Evolutionary conservation across 257 asterid genomes (phyloP), one percentile per base, ranked within the genome.

Genomic region (Gentiana straminea): DNA sequence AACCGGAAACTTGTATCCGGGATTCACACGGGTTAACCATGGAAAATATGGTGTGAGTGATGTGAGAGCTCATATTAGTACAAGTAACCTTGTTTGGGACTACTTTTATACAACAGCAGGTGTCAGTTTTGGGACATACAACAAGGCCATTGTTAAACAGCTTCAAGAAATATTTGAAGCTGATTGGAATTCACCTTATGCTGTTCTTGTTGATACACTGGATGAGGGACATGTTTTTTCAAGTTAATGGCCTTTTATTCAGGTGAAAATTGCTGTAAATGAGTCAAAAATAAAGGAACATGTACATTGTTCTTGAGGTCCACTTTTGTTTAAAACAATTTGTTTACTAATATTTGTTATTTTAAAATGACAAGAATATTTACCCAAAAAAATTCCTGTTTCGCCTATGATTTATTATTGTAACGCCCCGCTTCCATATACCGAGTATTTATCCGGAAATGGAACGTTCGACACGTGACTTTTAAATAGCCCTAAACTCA

Each of bases 21-120:
- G 77, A 44, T 88, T 53, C 59, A 82, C 97, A 1, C 77, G 96
- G 53, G 94, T 82, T 55, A 84, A 88, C 77, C 95, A 84, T 54
- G 94, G 91, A 48, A 88, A 88, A 71, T 88, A 88, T 52, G 91
- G 86, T 13, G 96, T 82, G 38, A 88, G 91, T 55, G 81, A 84
- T 54, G 73, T 72, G 45, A 75, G 91, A 55, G 95, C 91, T 43
- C 94, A 88, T 57, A 77, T 88, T 32, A 81, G 95, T 64, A 88
- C 97, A 48, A 88, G 94, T 50, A 88, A 88, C 70, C 79, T 88
- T n/a, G 55, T 84, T 7, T 83, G 95, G 95, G 97, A 88, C 64
- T 85, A 84, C 77, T 88, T 88, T 68, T 85, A 82, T 45, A 24
- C 82, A 3, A 81, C 89, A 0, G 81, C 95, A 9, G 95, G 95